Base-by-base conservation (phyloP, 257 asterid genomes). In the Lavandula angustifolia region DNA sequence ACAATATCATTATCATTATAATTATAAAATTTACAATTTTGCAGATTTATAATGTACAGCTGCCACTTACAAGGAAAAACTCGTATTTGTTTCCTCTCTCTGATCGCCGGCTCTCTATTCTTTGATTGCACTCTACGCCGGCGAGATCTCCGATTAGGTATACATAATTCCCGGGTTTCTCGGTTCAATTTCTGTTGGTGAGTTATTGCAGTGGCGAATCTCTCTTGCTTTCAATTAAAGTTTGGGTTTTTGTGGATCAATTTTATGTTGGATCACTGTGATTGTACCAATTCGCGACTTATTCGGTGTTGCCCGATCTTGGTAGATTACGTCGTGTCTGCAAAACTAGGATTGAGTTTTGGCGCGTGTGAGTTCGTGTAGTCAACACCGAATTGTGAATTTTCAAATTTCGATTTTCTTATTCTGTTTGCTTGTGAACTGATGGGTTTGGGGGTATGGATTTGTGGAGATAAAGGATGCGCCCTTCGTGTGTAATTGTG, bases 121-220 rank as follows among this genome's bases (percentile, higher is more conserved):
- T 54, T 71, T 63, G 56, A 44, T 67, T 66, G 64, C 64, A 6
- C 32, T 49, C 53, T 52, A 62, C 38, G 77, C 71, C 76, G 82
- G 78, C 73, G 74, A 75, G 85, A 80, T 84, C 85, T 78, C 75
- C 77, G 76, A 75, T 71, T 50, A 77, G 85, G 87, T 79, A 64
- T 51, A 37, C 58, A 1, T 0, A 1, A 11, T 52, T 51, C n/a
- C 10, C 31, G 17, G 51, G 54, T 69, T 66, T 59, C 17, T 8
- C 27, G 46, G 43, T 67, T 69, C 9, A 10, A 47, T 43, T 43
- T 69, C 3, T 44, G 62, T 44, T 50, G 63, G 34, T 59, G 44
- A 48, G 38, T 40, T 16, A 27, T 64, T 33, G 38, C 38, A 54
- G 29, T 40, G 59, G 49, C 44, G 53, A 63, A 70, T 68, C 62